Base-by-base conservation (phyloP, 1,284 basidiomycete genomes). In the Heterobasidion parviporum region DNA sequence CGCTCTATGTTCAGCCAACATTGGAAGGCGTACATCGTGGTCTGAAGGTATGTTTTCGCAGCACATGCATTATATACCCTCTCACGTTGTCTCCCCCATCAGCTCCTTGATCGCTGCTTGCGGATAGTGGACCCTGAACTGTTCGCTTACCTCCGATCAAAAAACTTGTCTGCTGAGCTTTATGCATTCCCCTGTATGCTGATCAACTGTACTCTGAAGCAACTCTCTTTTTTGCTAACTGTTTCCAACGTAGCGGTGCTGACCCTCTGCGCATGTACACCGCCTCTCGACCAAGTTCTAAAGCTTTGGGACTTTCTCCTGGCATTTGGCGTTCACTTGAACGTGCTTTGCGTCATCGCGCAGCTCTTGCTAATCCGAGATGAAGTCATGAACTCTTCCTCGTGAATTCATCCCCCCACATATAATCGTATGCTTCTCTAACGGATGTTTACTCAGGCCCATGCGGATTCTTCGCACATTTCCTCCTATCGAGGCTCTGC, bases 291-390 rank as follows among this genome's bases (percentile, higher is more conserved):
- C 65, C 89, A 98, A 74, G 94, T 98, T 10, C 77, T 98, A 15
- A 87, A 88, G 63, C 75, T 99, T 52, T 99, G 96, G 96, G 96
- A 99, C 71, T 99, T 98, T 68, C 79, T 99, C 12, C 80, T 98
- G 34, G 93, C 95, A 1, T 98, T 95, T 65, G 96, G 96, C 12
- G 90, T 95, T 7, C 96, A 98, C 67, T 77, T 98, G 32, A 98
- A 98, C 67, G 87, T 99, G 9, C 78, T 98, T 14, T 98, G 94
- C 68, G 93, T 98, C 8, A 95, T 98, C 56, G 94, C 96, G 3
- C 96, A 98, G 66, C 74, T 98, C 1, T 73, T 94, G 3, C 80
- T 97, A 20, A 95, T 98, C 71, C 79, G 93, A 59, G 87, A 92
- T 56, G 89, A 94, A 52, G 82, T 99, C 35, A 90, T 98, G 83